Conservation (phyloP, 495 filamentous ascomycete species). For the Xylaria telfairii region DNA sequence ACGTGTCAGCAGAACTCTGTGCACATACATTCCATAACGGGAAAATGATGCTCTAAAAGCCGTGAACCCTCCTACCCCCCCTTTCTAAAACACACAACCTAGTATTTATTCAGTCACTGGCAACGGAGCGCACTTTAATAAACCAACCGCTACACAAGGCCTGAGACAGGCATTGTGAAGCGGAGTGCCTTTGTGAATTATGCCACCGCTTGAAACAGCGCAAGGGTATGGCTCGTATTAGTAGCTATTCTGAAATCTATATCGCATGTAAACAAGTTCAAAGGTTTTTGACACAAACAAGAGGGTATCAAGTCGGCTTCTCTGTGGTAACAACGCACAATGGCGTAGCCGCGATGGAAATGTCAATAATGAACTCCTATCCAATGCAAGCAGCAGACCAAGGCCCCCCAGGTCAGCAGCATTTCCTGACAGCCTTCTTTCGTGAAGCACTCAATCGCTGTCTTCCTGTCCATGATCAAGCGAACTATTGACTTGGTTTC, state of each 20-base stretch:
- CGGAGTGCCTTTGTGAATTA: not conserved
- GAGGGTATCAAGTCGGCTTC: conserved; percentile 16
- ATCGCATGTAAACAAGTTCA: conserved; percentile 8
- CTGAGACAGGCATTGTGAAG: not conserved
- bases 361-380: conserved; percentile 21
- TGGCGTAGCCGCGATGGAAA: conserved; percentile 11
- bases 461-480: not conserved
- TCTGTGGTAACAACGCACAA: conserved; percentile 2
- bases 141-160: not conserved
- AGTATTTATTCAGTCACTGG: not conserved
- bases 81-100: not conserved
- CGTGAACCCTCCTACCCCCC: not conserved
- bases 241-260: conserved; percentile 17
- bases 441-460: not conserved
- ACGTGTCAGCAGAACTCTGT: not conserved
- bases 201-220: not conserved
- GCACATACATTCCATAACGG: not conserved
- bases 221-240: conserved; percentile 11
- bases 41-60: not conserved
- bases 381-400: conserved; percentile 12
- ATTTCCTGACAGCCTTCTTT: not conserved
- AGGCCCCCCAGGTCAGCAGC: not conserved
- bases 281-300: conserved; percentile 8
- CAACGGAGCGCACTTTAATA: not conserved
- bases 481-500: conserved; percentile 1